phyloP scores from a whole-genome alignment of 345 rosid genomes.

The Microthlaspi erraticum region DNA sequence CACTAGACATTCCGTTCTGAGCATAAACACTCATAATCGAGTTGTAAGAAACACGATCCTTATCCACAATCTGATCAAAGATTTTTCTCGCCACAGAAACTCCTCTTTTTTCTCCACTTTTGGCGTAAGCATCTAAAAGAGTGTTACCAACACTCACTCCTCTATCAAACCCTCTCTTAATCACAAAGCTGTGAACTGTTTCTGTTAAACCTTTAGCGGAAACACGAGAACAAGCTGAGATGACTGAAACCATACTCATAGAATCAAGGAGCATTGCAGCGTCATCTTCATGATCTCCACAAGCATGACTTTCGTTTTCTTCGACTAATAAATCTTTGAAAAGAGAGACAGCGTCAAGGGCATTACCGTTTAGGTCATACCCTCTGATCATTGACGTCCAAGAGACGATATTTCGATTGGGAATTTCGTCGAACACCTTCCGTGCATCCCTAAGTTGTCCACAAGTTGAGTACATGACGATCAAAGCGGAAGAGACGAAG shows the following conservation, averaged over 20 bases:
- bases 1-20: constrained; percentile 68
- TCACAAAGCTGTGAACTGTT: constrained; percentile 62
- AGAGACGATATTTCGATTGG: constrained; percentile 65
- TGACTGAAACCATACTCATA: constrained; percentile 67
- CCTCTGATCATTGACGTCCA: constrained; percentile 92
- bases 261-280: constrained; percentile 56
- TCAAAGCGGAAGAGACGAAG: constrained; percentile 79
- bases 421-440: constrained; percentile 77
- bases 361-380: constrained; percentile 64
- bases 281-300: constrained; percentile 9
- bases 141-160: constrained; percentile 66
- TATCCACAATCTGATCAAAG: constrained; percentile 68
- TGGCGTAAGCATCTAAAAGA: constrained; percentile 83
- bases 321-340: constrained; percentile 68
- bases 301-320: constrained; percentile 49
- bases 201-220: constrained; percentile 54
- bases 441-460: constrained; percentile 65
- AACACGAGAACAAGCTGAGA: constrained; percentile 78
- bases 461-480: constrained; percentile 75
- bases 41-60: constrained; percentile 77
- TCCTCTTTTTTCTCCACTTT: constrained; percentile 54
- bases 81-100: constrained; percentile 58
- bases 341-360: constrained; percentile 60
- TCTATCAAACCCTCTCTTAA: constrained; percentile 66
- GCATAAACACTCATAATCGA: constrained; percentile 76